Percentiles rank a stretch among this genome's conserved stretches.
phyloP scores from a whole-genome alignment of 345 rosid species.

The Syzygium jambos region DNA sequence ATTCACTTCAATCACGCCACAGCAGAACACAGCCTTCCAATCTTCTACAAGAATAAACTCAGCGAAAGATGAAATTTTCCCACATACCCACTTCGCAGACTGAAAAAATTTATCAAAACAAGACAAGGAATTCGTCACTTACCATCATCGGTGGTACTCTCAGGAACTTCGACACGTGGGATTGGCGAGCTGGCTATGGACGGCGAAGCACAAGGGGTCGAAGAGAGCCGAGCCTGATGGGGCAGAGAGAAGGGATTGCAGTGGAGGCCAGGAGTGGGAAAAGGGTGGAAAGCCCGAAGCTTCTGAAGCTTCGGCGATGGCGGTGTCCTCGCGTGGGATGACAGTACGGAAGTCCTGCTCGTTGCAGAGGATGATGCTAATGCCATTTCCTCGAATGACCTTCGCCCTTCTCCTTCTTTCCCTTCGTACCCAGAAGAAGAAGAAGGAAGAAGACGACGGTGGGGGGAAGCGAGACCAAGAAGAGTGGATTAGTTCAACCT shows the following conservation, averaged over 20 bases:
- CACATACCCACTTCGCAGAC: not conserved
- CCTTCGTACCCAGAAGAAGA: not conserved
- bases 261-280: not conserved
- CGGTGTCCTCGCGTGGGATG: conserved; percentile 11
- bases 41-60: not conserved
- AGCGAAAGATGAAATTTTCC: not conserved
- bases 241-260: not conserved
- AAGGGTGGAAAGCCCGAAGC: not conserved
- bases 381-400: not conserved
- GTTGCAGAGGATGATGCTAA: conserved; percentile 27
- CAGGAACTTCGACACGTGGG: not conserved
- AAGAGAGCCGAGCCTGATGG: not conserved
- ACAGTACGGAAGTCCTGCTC: not conserved
- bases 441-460: not conserved
- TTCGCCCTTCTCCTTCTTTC: not conserved
- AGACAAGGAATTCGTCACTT: not conserved
- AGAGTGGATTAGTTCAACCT: not conserved
- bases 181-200: not conserved
- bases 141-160: not conserved
- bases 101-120: not conserved
- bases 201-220: not conserved
- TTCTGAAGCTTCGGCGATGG: not conserved
- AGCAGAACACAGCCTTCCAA: not conserved
- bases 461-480: not conserved
- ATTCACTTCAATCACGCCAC: not conserved